These are phyloP conservation scores for Beta corolliflora DNA, from an alignment of 179 eudicot genomes.

Conservation along the genomic window DNA sequence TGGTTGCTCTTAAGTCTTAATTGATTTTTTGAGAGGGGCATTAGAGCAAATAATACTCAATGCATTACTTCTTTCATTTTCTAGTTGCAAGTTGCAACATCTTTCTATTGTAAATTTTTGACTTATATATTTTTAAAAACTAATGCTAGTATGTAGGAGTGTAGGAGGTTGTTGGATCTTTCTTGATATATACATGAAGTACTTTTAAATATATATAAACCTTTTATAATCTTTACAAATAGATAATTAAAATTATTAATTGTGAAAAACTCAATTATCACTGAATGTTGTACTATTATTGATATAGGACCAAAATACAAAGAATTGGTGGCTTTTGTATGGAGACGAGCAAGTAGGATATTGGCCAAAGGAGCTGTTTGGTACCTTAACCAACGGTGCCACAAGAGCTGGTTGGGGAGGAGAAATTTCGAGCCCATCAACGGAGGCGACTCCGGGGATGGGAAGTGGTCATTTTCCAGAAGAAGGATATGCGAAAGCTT, in stretches of 20 bases:
- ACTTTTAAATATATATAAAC: too few species aligned
- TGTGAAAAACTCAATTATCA: too few species aligned
- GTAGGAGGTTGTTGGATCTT: too few species aligned
- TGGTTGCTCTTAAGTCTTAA: background rate
- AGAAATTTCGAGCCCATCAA: background rate
- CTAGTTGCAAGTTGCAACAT: conserved; percentile 13
- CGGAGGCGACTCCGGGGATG: background rate
- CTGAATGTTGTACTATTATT: background rate
- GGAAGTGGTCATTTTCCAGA: conserved; percentile 27
- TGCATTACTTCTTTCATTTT: too few species aligned
- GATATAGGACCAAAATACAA: conserved; percentile 6
- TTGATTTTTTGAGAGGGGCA: too few species aligned
- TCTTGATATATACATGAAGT: too few species aligned
- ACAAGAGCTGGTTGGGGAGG: conserved; percentile 30
- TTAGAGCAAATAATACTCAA: too few species aligned
- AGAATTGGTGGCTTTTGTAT: conserved; percentile 18
- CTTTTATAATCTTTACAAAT: too few species aligned
- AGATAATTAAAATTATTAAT: too few species aligned
- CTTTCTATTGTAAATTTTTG: too few species aligned
- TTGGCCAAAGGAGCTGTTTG: conserved; percentile 24
- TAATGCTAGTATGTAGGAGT: too few species aligned
- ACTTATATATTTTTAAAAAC: too few species aligned
- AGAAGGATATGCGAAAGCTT: background rate
- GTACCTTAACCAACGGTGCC: conserved; percentile 8
- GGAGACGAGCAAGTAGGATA: conserved; percentile 12